Percentiles rank a stretch among this genome's conserved stretches.
Conservation (phyloP, 2,329 filamentous ascomycete genomes). For the Blastomyces parvus region DNA sequence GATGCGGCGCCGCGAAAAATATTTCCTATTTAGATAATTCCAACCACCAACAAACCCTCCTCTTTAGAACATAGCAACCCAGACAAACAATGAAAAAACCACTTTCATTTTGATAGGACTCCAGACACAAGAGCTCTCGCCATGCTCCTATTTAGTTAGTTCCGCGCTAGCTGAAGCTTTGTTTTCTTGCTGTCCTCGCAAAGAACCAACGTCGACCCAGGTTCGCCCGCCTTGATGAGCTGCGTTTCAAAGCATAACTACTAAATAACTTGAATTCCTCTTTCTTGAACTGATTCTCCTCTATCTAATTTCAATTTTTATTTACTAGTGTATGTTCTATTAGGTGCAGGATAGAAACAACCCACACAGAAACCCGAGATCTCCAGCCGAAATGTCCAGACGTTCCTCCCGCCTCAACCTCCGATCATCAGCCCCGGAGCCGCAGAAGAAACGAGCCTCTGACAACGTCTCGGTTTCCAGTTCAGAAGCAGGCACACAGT, state of each 20-base stretch:
- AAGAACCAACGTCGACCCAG: neutral
- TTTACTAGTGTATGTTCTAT: neutral
- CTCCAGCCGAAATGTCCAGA: slow-evolving; percentile 25
- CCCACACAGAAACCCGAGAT: neutral
- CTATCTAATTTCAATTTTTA: neutral
- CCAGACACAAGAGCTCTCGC: neutral
- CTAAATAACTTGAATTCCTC: neutral
- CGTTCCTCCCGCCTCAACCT: slow-evolving; percentile 31
- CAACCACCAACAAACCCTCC: neutral
- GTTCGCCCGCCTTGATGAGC: neutral
- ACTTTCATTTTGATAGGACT: neutral
- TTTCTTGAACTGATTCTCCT: neutral
- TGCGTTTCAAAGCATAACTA: neutral
- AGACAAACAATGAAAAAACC: neutral
- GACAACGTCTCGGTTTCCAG: slow-evolving; percentile 25
- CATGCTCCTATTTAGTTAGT: neutral
- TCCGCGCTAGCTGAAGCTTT: neutral
- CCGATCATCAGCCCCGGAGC: slow-evolving; percentile 22
- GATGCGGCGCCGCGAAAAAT: neutral
- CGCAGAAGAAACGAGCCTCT: slow-evolving; percentile 10
- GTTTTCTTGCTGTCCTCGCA: neutral
- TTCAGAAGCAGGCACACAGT: slow-evolving; percentile 18
- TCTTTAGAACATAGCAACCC: neutral
- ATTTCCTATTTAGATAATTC: neutral
- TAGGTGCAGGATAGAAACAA: neutral